phyloP scores from a whole-genome alignment of 1,139 yeast genomes.

The Groenewaldozyma sp. region DNA sequence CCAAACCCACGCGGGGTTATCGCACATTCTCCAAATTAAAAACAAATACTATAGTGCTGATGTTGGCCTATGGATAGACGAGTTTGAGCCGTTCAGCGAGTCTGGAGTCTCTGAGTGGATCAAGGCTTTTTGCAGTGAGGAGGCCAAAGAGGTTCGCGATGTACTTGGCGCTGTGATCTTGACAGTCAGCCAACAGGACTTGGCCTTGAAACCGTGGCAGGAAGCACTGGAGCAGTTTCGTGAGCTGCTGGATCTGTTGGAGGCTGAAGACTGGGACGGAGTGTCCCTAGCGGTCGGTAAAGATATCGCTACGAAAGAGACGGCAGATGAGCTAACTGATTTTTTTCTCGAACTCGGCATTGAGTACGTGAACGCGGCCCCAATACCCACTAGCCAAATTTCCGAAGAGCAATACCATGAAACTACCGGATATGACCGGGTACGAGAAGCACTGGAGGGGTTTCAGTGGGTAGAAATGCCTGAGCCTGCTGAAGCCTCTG shows the following conservation, averaged over 20 bases:
- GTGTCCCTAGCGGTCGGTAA: slow-evolving; percentile 18
- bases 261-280: slow-evolving; percentile 25
- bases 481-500: too few relatives aligned
- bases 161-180: slow-evolving; percentile 33
- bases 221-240: slow-evolving; percentile 13
- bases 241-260: slow-evolving; percentile 15
- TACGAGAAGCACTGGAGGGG: slow-evolving; percentile 24
- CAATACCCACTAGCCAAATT: slow-evolving; percentile 7
- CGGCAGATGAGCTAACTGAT: slow-evolving; percentile 14
- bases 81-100: slow-evolving; percentile 20
- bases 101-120: slow-evolving; percentile 27
- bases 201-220: neutral
- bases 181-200: slow-evolving; percentile 22
- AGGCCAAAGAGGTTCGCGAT: slow-evolving; percentile 34
- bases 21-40: slow-evolving; percentile 24
- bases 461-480: slow-evolving; percentile 16
- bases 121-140: slow-evolving; percentile 28
- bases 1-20: slow-evolving; percentile 29
- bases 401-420: slow-evolving; percentile 7
- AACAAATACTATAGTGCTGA: slow-evolving; percentile 33
- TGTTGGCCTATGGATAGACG: slow-evolving; percentile 38
- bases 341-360: slow-evolving; percentile 21
- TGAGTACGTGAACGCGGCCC: slow-evolving; percentile 16
- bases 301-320: slow-evolving; percentile 5
- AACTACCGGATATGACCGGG: slow-evolving; percentile 18